These are phyloP conservation scores for Trichoderma koningii DNA, from an alignment of 2,329 filamentous ascomycete genomes.

Conservation along the genomic window DNA sequence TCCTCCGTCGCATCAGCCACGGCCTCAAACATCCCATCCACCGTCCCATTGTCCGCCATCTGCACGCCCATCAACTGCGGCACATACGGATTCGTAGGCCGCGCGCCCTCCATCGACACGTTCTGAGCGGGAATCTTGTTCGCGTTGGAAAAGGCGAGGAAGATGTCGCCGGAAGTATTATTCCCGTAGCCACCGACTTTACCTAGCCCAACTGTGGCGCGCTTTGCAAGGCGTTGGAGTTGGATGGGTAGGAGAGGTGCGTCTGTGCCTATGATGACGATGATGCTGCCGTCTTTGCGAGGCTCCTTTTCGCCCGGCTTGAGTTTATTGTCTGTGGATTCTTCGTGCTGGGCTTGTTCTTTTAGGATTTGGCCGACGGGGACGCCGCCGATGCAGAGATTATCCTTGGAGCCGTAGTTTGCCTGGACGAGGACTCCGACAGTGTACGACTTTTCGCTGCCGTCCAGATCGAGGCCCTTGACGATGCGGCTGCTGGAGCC, in stretches of 20 bases:
- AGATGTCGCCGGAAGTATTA: slow-evolving; percentile 67
- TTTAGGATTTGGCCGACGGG: slow-evolving; percentile 62
- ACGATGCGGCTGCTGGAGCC: slow-evolving; percentile 62
- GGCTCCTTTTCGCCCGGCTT: slow-evolving; percentile 33
- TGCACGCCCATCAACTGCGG: slow-evolving; percentile 20
- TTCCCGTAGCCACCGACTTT: slow-evolving; percentile 62
- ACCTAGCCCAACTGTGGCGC: slow-evolving; percentile 62
- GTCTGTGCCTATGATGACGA: slow-evolving; percentile 41
- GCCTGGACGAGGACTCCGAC: slow-evolving; percentile 65
- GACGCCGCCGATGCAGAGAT: slow-evolving; percentile 61
- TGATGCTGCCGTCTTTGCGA: slow-evolving; percentile 42
- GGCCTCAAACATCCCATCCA: slow-evolving; percentile 64
- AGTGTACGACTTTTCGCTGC: slow-evolving; percentile 50
- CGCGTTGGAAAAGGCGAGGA: slow-evolving; percentile 66
- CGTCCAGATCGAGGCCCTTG: slow-evolving; percentile 43
- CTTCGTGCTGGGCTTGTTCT: slow-evolving; percentile 41
- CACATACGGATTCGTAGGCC: background rate
- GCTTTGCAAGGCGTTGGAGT: slow-evolving; percentile 54
- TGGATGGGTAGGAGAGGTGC: slow-evolving; percentile 39
- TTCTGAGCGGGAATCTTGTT: slow-evolving; percentile 49
- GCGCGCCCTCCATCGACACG: slow-evolving; percentile 12
- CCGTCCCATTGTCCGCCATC: slow-evolving; percentile 57
- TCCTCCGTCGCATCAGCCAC: slow-evolving; percentile 65
- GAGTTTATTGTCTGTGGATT: slow-evolving; percentile 1
- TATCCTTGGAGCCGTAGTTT: slow-evolving; percentile 62